Base-by-base conservation (phyloP, 1,284 basidiomycete genomes). In the Pseudozyma pruni region DNA sequence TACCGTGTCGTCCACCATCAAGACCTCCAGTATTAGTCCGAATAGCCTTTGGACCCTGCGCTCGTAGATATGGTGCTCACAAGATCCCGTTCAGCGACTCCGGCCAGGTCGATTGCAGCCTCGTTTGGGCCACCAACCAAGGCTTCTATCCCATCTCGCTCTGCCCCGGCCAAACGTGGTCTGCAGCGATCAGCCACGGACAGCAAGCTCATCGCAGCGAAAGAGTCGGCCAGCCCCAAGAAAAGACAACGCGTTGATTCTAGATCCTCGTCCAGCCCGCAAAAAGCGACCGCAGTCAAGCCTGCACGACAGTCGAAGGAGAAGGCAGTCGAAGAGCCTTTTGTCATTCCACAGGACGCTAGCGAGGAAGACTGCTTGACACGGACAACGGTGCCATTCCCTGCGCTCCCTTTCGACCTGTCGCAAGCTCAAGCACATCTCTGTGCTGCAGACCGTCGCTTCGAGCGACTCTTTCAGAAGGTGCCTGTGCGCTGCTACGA, bases 361-460 rank as follows among this genome's bases (percentile, higher is more conserved):
- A 34, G 29, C 34, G 68, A 71, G 34, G 62, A 61, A 39, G 69
- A 72, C 40, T 72, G 69, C 41, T 32, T 51, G 44, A 46, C 49
- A 32, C 57, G 71, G 6, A 77, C 75, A 3, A 77, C 73, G 8
- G 59, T 74, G 1, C 43, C 64, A 0, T 68, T 67, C 16, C 75
- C 75, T 2, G 56, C 43, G 4, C 86, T 93, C 27, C 86, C 87
- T 4, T 94, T 95, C 84, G 86, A 87, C 17, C 89, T 93, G 67
- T 86, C 88, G 35, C 87, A 88, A 4, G 92, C 91, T 0, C 90
- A 89, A 77, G 64, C 84, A 13, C 91, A 94, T 78, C 87, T 94
- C 20, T 86, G 88, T 49, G 68, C 80, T 2, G 86, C 86, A 3
- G 93, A 94, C 75, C 76, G 84, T 7, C 88, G 93, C 1, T 95